phyloP scores from a whole-genome alignment of 768 basidiomycete genomes.

The Clavaria fumosa region DNA sequence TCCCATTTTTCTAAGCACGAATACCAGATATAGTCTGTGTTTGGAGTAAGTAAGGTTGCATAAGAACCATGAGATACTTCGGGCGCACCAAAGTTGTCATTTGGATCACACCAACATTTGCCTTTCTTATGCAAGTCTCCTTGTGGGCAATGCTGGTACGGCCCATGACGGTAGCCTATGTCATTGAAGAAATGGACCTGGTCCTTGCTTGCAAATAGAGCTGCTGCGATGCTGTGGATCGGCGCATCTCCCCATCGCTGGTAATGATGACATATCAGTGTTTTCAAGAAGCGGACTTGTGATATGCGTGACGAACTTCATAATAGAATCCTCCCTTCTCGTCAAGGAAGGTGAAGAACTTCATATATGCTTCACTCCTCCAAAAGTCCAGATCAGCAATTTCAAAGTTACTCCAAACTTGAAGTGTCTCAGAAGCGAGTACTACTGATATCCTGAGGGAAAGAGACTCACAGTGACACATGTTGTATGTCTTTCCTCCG shows the following conservation, averaged over 20 bases:
- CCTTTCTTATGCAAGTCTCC: conserved; percentile 59
- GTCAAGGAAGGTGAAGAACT: conserved; percentile 54
- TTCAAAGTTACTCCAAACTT: conserved; percentile 61
- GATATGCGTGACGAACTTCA: conserved; percentile 34
- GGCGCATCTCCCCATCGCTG: conserved; percentile 33
- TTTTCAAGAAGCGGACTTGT: conserved; percentile 24
- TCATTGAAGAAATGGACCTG: conserved; percentile 94
- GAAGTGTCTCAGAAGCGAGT: not conserved
- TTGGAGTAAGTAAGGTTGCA: no score
- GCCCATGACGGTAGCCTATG: conserved; percentile 84
- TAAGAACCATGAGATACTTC: conserved; percentile 20
- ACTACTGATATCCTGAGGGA: conserved; percentile 19
- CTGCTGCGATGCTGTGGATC: conserved; percentile 40
- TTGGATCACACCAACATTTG: conserved; percentile 74
- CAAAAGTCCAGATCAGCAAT: conserved; percentile 57
- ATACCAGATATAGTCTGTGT: conserved; percentile 63
- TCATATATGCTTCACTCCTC: conserved; percentile 43
- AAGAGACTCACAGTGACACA: conserved; percentile 53
- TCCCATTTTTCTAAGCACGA: conserved; percentile 77
- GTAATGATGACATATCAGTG: conserved; percentile 11
- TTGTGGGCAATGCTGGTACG: conserved; percentile 86
- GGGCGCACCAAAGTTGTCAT: conserved; percentile 56
- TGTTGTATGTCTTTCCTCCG: conserved; percentile 54
- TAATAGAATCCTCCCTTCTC: conserved; percentile 53
- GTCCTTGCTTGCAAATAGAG: conserved; percentile 59